phyloP scores from a whole-genome alignment of 2,329 filamentous ascomycete species.

The Aspergillus caelatus region DNA sequence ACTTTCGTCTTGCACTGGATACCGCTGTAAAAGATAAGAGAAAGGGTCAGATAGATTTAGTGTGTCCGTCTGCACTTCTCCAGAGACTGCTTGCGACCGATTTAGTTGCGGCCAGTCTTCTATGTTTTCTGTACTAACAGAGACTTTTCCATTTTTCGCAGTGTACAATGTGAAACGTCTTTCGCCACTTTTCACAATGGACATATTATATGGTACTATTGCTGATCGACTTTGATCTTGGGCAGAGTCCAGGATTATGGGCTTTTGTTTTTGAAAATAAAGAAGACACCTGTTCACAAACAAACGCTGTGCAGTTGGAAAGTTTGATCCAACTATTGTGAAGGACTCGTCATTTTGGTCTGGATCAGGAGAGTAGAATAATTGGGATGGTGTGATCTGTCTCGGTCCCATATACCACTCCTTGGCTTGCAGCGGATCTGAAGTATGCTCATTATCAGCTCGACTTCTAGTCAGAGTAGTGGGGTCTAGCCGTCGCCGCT shows the following conservation, averaged over 20 bases:
- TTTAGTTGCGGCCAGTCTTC: conserved; percentile 32
- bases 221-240: conserved; percentile 27
- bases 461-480: conserved; percentile 7
- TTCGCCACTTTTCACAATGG: conserved; percentile 13
- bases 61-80: background rate
- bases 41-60: conserved; percentile 24
- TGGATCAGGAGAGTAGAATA: conserved; percentile 46
- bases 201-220: conserved; percentile 31
- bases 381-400: conserved; percentile 40
- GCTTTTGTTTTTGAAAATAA: conserved; percentile 31
- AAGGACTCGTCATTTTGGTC: conserved; percentile 32
- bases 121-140: conserved; percentile 30
- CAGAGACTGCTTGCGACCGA: background rate
- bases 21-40: conserved; percentile 46
- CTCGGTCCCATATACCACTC: conserved; percentile 43
- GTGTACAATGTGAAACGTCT: conserved; percentile 35
- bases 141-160: conserved; percentile 25
- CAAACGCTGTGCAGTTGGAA: conserved; percentile 27
- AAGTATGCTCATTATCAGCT: background rate
- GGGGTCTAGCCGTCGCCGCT: conserved; percentile 33
- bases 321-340: conserved; percentile 23
- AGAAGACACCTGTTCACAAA: conserved; percentile 36
- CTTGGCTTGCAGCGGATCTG: background rate
- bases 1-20: conserved; percentile 42
- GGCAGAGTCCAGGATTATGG: conserved; percentile 22